Percentiles rank a stretch among this genome's conserved stretches.
phyloP scores from a whole-genome alignment of 129 eudicot species.

The Chrysanthemum makinoi region DNA sequence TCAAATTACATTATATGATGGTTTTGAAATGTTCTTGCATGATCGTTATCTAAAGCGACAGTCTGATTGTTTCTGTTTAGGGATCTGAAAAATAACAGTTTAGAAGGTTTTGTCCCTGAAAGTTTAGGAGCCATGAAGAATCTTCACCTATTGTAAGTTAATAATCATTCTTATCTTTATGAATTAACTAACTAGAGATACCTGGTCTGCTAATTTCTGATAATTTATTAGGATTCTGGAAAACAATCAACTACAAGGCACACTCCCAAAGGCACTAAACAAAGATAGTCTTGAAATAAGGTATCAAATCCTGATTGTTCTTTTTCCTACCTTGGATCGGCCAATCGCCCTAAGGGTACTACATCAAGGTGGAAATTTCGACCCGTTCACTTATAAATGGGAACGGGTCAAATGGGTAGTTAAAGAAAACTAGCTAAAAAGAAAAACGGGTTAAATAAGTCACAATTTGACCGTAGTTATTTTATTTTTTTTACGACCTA shows the following conservation, averaged over 20 bases:
- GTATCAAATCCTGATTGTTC: slow-evolving; percentile 30
- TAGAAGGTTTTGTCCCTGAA: slow-evolving; percentile 77
- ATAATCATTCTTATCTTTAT: slow-evolving; percentile 1
- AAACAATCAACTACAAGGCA: slow-evolving; percentile 76
- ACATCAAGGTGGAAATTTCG: background rate
- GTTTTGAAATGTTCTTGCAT: slow-evolving; percentile 7
- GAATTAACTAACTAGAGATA: background rate
- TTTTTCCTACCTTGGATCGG: background rate
- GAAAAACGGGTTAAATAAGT: background rate
- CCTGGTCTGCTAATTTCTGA: background rate
- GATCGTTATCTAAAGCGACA: slow-evolving; percentile 17
- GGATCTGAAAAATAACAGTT: slow-evolving; percentile 81
- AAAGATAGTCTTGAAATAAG: slow-evolving; percentile 60
- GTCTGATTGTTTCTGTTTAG: slow-evolving; percentile 30
- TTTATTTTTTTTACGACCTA: background rate
- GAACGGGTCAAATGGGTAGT: background rate
- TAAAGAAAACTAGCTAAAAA: background rate
- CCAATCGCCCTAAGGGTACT: background rate
- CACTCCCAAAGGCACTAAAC: slow-evolving; percentile 70
- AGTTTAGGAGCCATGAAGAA: slow-evolving; percentile 66
- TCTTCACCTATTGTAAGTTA: slow-evolving; percentile 79
- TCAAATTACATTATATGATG: background rate
- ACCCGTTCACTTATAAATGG: slow-evolving; percentile 5
- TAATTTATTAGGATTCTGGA: slow-evolving; percentile 64
- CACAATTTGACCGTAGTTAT: background rate